Evolutionary conservation across 2,329 filamentous ascomycete species (phyloP).

Genomic region (Calonectria pseudoreteaudii): DNA sequence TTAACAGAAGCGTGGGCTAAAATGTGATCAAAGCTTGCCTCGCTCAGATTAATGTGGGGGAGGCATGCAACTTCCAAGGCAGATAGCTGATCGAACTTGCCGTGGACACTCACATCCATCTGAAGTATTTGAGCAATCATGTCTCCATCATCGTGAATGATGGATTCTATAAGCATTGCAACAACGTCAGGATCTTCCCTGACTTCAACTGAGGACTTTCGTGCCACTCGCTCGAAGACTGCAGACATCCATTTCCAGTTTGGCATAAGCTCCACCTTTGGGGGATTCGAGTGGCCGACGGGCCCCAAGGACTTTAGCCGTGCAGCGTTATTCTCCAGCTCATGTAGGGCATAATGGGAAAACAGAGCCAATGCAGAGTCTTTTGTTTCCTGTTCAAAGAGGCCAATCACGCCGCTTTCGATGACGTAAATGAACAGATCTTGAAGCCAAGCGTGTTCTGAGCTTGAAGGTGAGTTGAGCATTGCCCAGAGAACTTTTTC

Average conservation of each 20-base stretch:
- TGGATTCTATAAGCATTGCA: not conserved
- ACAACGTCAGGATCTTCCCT: not conserved
- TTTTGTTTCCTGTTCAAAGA: not conserved
- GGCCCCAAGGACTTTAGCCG: not conserved
- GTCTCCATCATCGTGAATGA: not conserved
- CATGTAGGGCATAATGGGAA: not conserved
- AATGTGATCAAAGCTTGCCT: not conserved
- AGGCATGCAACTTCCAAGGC: not conserved
- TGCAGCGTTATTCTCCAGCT: not conserved
- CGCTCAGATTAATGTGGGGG: not conserved
- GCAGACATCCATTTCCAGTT: not conserved
- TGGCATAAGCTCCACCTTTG: not conserved
- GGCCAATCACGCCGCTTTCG: not conserved
- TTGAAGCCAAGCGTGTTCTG: not conserved
- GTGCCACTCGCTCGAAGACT: not conserved
- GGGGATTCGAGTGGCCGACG: not conserved
- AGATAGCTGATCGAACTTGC: not conserved
- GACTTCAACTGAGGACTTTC: not conserved
- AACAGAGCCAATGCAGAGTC: not conserved
- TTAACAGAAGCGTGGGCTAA: not conserved
- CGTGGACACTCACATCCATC: not conserved
- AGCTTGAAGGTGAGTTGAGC: not conserved
- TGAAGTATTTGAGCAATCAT: not conserved
- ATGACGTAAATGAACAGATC: not conserved
- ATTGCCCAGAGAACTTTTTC: not conserved